Base-by-base conservation (phyloP, 129 eudicot genomes). In the Silybum marianum region DNA sequence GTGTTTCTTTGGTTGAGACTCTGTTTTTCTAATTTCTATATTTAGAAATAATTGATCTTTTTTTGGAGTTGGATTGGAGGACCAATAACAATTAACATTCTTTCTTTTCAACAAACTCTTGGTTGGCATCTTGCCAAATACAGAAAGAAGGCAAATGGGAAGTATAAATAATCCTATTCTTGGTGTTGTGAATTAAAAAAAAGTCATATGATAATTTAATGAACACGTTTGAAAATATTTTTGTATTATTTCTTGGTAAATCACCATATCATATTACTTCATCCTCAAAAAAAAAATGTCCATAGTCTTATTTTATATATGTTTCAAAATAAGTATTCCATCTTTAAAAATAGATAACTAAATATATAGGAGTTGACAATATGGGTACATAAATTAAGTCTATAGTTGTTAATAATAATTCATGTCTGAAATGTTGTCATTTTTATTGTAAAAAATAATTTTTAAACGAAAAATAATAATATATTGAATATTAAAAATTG, bases 21-120 rank as follows among this genome's bases (percentile, higher is more conserved):
- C 71, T 71, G 36, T 51, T 63, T 63, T 23, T 80, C 54, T 30
- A 3, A 75, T 54, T 82, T 82, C 85, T 76, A 82, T 76, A 69
- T n/a, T 51, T 82, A 60, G 81, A 76, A 22, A 2, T 40, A 40
- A 11, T n/a, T 74, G 58, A 76, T 2, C 39, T 44, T 81, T 81
- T 48, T 19, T 46, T 46, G 58, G 58, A 12, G 58, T 46, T 51
- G 62, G 62, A 51, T 51, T 67, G 36, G 46, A n/a, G 34, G 71
- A 39, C 63, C 63, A 28, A 36, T 74, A 23, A 48, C 40, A 18
- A 58, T 18, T 7, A 18, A 54, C 23, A 18, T 54, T 54, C 19
- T 68, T 48, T 75, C 26, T 75, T 32, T 42, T 28, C 63, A 66
- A 67, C 80, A 13, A 69, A 67, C 75, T 32, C 60, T 48, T 69